phyloP scores from a whole-genome alignment of 2,329 filamentous ascomycete genomes.

The Botrytis aclada region DNA sequence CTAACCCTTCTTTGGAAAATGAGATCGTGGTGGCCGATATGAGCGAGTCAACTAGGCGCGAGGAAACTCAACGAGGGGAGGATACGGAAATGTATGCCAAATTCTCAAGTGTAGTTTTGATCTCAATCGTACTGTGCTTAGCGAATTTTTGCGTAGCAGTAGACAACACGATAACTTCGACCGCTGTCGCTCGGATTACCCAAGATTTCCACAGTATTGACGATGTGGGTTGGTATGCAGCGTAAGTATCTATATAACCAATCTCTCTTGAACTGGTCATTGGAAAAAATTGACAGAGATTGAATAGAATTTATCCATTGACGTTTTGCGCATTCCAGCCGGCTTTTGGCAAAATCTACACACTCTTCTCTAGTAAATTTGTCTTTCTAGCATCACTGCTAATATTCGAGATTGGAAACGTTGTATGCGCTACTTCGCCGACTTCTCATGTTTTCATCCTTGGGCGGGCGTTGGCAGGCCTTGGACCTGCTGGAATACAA shows the following conservation, averaged over 20 bases:
- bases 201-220: background rate
- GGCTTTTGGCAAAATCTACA: background rate
- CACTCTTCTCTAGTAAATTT: background rate
- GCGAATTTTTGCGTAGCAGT: background rate
- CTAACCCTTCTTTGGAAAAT: background rate
- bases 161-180: background rate
- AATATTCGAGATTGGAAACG: background rate
- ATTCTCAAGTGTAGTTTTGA: background rate
- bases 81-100: background rate
- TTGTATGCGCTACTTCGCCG: background rate
- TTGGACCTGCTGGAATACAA: background rate
- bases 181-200: background rate
- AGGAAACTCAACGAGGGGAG: background rate
- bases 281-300: background rate
- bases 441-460: background rate
- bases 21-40: background rate
- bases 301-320: background rate
- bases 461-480: background rate
- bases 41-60: background rate
- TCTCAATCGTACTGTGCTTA: background rate
- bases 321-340: background rate
- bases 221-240: conserved; percentile 21
- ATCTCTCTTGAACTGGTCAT: no score
- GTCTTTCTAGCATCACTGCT: background rate
- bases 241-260: background rate